Base-by-base conservation (phyloP, 2,329 filamentous ascomycete species). In the Stagonosporopsis vannaccii region DNA sequence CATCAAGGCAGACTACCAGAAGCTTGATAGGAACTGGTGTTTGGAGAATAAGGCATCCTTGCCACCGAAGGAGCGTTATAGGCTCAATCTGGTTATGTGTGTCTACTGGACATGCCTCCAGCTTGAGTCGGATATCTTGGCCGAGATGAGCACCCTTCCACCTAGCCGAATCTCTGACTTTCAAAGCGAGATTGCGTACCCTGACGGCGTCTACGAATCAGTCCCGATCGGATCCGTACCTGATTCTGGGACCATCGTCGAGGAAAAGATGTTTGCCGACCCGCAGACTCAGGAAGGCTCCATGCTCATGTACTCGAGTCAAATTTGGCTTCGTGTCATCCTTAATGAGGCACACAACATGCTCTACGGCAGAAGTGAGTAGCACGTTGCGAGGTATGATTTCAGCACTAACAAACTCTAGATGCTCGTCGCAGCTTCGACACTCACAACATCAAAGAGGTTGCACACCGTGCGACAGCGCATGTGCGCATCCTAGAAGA, bases 31-130 rank as follows among this genome's bases (percentile, higher is more conserved):
- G 36, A 48, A 65, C 44, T 59, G 58, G 55, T 61, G 70, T 39
- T 49, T 63, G 15, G 58, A 58, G 23, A 63, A 61, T 23, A 60
- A 54, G 40, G 50, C 48, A 25, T 42, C 55, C 19, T 33, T 62
- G 47, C 52, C 65, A 4, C 48, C 62, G 2, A 70, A 71, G 49
- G 71, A 74, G 48, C 59, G 63, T 2, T 73, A 74, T 47, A 61
- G 70, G 39, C 56, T 73, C 28, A 80, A 80, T 42, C 63, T 81
- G 37, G 77, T 81, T 22, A 75, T 80, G 52, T 71, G 96, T 65
- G 89, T 91, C 0, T 97, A 93, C 68, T 98, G 94, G 94, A 95
- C 93, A 7, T 96, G 91, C 72, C 80, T 97, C 60, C 94, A 98
- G 70, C 82, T 98, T 11, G 94, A 98, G 76, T 97, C 89, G 75